These are phyloP conservation scores for Gracilaria caudata DNA, from an alignment of 23 red algal species.

Conservation along the genomic window DNA sequence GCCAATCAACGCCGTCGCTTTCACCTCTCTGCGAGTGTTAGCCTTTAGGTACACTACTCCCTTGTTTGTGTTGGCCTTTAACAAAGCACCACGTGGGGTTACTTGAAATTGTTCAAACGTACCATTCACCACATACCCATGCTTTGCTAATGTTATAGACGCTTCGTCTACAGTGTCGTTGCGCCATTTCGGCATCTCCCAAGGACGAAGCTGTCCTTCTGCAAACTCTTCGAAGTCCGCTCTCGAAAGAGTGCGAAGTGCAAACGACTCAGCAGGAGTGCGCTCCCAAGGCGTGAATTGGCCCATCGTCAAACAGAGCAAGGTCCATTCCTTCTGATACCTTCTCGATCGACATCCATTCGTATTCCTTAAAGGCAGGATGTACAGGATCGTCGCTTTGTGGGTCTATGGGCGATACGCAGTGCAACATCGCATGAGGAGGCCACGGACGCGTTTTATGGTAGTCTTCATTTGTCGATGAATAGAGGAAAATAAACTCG, in stretches of 20 bases:
- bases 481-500: background rate
- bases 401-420: background rate
- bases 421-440: background rate
- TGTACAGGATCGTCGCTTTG: background rate
- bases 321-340: no score
- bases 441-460: background rate
- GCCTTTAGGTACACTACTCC: constrained; percentile 2
- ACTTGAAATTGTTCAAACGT: background rate
- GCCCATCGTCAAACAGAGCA: no score
- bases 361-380: background rate
- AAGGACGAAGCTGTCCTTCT: no score
- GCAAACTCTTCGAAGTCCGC: no score
- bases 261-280: no score
- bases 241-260: no score
- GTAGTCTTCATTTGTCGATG: background rate
- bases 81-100: background rate
- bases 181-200: no score
- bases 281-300: no score
- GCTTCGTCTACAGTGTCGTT: no score
- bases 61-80: background rate
- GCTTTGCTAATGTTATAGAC: no score
- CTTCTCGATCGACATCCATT: background rate
- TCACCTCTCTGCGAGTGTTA: background rate
- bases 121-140: no score
- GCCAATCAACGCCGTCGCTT: background rate